These are phyloP conservation scores for Stagonosporopsis rhizophila DNA, from an alignment of 2,329 filamentous ascomycete species.

Conservation along the genomic window DNA sequence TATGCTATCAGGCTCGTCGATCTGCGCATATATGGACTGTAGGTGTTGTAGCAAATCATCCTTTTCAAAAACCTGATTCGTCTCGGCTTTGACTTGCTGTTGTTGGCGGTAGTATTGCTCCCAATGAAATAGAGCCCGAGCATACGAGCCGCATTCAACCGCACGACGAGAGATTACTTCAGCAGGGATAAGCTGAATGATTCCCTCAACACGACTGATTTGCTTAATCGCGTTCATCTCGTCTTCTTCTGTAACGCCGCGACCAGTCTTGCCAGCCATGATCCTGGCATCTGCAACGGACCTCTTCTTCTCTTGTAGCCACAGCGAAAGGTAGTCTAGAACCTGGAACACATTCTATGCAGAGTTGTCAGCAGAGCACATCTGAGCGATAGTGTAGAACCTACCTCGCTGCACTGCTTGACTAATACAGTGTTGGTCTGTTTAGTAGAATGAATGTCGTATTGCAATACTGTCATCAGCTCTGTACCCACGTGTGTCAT, in stretches of 20 bases:
- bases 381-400: constrained; percentile 24
- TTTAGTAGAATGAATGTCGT: constrained; percentile 60
- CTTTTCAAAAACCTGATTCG: constrained; percentile 58
- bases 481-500: constrained; percentile 73
- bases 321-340: constrained; percentile 89
- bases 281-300: constrained; percentile 49
- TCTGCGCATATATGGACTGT: constrained; percentile 94
- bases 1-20: constrained; percentile 96
- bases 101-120: constrained; percentile 82
- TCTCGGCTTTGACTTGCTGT: constrained; percentile 50
- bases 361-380: constrained; percentile 21
- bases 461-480: constrained; percentile 74
- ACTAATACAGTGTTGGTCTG: constrained; percentile 75
- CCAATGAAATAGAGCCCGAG: constrained; percentile 90
- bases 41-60: constrained; percentile 76
- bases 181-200: constrained; percentile 73
- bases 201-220: constrained; percentile 72
- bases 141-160: constrained; percentile 92
- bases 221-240: constrained; percentile 61
- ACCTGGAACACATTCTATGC: constrained; percentile 82
- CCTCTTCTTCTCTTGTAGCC: constrained; percentile 80
- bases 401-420: constrained; percentile 85
- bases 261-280: constrained; percentile 54
- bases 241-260: constrained; percentile 56
- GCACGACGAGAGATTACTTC: constrained; percentile 81